Evolutionary conservation across 805 yeast species (phyloP), one percentile per base, ranked within the genome.

Genomic region (Allodekkera sacchari): DNA sequence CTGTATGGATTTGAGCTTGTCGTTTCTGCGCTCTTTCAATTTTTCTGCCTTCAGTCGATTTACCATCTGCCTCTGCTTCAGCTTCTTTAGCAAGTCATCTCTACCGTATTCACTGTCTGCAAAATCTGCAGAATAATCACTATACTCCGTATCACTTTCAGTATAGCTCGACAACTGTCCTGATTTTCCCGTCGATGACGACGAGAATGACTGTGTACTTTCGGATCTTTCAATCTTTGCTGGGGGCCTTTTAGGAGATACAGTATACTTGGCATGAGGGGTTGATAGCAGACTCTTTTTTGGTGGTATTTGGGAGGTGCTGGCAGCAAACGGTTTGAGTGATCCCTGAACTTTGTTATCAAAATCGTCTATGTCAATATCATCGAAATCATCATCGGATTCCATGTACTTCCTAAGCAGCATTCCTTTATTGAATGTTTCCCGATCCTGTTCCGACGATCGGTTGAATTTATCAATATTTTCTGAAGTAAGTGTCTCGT

Each of bases 61-160:
- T 10, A 36, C 32, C 12, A 22, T 27, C 23, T 45, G 45, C n/a
- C 46, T 40, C 19, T 31, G 24, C 16, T 35, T 35, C 7, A 53
- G 39, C 18, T 39, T 41, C 9, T 32, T 22, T 6, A 35, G 14
- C 23, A 51, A 28, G 25, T 44, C 42, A n/a, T 29, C 15, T 4
- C 33, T 35, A 16, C 34, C 26, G 3, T 34, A 30, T 14, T 37
- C 44, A 17, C 44, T 30, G 13, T 40, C 48, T 14, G 42, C 50
- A 31, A 43, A 49, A 25, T 53, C 57, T 8, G 43, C 50, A 1
- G 48, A 52, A 25, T 52, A 53, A 28, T 53, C 59, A 34, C 57
- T 52, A 29, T 52, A 48, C 17, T 53, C 58, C 1, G 56, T 44
- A n/a, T 50, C 57, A 23, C 48, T 47, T 28, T 53, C 57, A 18